Conservation (phyloP, 257 asterid genomes). For the Nicotiana sylvestris region DNA sequence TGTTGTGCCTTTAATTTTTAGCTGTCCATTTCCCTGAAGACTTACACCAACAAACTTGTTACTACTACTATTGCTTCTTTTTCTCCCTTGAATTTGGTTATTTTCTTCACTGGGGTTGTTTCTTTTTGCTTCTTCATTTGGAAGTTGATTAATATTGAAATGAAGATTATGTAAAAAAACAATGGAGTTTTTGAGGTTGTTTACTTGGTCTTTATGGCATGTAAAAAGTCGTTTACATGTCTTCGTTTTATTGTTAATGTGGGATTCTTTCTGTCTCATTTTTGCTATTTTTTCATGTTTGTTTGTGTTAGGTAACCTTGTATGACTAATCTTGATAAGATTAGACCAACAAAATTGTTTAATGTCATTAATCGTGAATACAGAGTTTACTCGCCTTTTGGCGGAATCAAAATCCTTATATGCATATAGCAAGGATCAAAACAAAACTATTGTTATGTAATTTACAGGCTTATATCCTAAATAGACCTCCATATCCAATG, state of each 20-base stretch:
- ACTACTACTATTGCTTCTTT: constrained; percentile 13
- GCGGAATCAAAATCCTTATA: too few species aligned
- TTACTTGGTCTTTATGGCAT: neutral
- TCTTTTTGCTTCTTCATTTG: constrained; percentile 20
- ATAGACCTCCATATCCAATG: too few species aligned
- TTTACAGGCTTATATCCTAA: neutral
- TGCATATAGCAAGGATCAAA: neutral
- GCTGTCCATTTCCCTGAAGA: constrained; percentile 78
- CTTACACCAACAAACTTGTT: constrained; percentile 49
- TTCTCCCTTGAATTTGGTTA: constrained; percentile 35
- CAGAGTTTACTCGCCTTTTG: too few species aligned
- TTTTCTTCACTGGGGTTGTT: constrained; percentile 19
- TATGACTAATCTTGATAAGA: too few species aligned
- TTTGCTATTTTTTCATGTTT: constrained; percentile 6
- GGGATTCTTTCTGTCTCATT: neutral
- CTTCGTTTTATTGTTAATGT: constrained; percentile 13
- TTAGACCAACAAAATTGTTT: too few species aligned
- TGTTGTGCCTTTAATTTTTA: constrained; percentile 63
- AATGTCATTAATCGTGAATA: too few species aligned
- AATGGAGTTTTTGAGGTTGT: neutral
- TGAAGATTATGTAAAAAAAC: neutral
- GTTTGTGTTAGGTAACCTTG: neutral
- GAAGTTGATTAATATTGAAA: constrained; percentile 49
- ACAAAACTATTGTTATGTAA: neutral
- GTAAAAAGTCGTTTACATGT: neutral